These are phyloP conservation scores for Lachancea sp. DNA, from an alignment of 805 yeast genomes.

Conservation along the genomic window DNA sequence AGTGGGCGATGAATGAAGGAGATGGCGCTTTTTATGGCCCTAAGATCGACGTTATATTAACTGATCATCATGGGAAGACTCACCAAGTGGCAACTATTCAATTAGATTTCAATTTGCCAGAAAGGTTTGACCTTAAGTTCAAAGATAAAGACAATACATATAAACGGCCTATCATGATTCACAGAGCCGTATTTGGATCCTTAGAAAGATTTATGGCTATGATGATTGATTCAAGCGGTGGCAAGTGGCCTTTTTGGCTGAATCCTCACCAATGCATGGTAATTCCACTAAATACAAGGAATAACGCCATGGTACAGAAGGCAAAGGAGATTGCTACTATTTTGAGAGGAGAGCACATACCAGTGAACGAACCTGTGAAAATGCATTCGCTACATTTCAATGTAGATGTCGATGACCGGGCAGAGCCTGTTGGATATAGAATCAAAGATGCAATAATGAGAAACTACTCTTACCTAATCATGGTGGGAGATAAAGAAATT, in stretches of 20 bases:
- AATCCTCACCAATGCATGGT: constrained; percentile 86
- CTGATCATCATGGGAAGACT: constrained; percentile 70
- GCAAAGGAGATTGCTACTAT: constrained; percentile 44
- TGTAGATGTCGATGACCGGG: constrained; percentile 69
- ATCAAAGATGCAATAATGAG: constrained; percentile 70
- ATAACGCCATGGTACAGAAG: constrained; percentile 37
- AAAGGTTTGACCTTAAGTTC: constrained; percentile 69
- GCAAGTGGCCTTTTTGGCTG: constrained; percentile 97
- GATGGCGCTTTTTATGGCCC: constrained; percentile 98
- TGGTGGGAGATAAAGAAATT: constrained; percentile 83
- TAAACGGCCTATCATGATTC: constrained; percentile 86
- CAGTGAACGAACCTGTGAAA: constrained; percentile 39
- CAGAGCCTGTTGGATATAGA: constrained; percentile 73
- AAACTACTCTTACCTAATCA: constrained; percentile 73
- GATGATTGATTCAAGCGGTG: constrained; percentile 80
- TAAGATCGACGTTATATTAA: constrained; percentile 78
- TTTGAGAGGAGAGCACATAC: constrained; percentile 43
- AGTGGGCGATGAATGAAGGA: constrained; percentile 76
- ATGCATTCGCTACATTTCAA: constrained; percentile 55
- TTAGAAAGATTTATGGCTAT: constrained; percentile 89
- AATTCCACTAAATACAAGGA: constrained; percentile 68
- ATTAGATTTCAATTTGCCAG: constrained; percentile 90
- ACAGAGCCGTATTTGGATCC: constrained; percentile 93
- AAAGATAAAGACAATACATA: constrained; percentile 45
- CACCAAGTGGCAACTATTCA: constrained; percentile 97